phyloP scores from a whole-genome alignment of 192 early-diverging fungal species.

The Coemansia sp. region DNA sequence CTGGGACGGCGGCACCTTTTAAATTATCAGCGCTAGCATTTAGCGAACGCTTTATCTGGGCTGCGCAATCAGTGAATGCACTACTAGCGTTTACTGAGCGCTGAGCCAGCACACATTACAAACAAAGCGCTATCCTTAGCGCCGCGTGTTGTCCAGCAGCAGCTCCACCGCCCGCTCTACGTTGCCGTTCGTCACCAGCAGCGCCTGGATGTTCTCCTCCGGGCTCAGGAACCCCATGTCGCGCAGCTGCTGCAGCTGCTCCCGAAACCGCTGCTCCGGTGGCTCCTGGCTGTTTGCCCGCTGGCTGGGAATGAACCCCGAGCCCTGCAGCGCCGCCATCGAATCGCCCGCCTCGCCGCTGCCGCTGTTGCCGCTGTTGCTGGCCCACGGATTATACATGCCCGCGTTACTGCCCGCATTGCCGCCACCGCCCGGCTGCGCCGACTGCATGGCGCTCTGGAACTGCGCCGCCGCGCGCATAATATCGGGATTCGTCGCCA shows the following conservation, averaged over 20 bases:
- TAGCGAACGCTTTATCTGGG: too few relatives aligned
- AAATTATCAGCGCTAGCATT: too few relatives aligned
- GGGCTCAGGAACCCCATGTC: constrained; percentile 97
- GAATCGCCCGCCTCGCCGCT: constrained; percentile 26
- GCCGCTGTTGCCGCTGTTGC: constrained; percentile 7
- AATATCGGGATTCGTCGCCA: constrained; percentile 82
- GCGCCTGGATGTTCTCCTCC: constrained; percentile 83
- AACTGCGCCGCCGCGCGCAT: constrained; percentile 72
- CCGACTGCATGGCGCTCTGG: constrained; percentile 40
- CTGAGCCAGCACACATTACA: too few relatives aligned
- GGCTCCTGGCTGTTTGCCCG: constrained; percentile 45
- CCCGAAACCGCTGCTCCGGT: constrained; percentile 56
- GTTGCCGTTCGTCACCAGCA: constrained; percentile 77
- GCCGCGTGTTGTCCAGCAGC: too few relatives aligned
- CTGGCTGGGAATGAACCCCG: neutral
- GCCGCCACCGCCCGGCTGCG: constrained; percentile 30
- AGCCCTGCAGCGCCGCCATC: constrained; percentile 12
- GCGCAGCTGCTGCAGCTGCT: constrained; percentile 77
- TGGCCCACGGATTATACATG: constrained; percentile 46
- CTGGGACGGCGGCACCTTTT: too few relatives aligned
- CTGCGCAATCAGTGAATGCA: too few relatives aligned
- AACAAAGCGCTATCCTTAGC: too few relatives aligned
- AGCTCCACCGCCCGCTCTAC: constrained; percentile 93
- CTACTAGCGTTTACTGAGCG: too few relatives aligned
- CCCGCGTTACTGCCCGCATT: constrained; percentile 7